These are phyloP conservation scores for Eucommia ulmoides DNA, from an alignment of 257 asterid genomes.

Conservation along the genomic window DNA sequence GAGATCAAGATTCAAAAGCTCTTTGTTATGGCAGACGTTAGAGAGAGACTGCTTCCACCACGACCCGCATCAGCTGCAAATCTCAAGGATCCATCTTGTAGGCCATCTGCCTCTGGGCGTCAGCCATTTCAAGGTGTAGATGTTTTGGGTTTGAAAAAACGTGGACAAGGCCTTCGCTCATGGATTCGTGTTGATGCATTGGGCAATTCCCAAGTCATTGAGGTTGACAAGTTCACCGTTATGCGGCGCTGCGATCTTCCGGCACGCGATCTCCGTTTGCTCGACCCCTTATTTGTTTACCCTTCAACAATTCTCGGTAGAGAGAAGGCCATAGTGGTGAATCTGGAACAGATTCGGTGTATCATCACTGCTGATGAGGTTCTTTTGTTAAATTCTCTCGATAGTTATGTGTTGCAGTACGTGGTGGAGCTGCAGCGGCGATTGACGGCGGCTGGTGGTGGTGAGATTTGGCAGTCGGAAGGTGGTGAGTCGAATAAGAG, in stretches of 20 bases:
- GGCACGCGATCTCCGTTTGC: slow-evolving; percentile 88
- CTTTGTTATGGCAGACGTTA: slow-evolving; percentile 70
- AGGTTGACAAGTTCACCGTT: slow-evolving; percentile 82
- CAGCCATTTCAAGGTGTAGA: slow-evolving; percentile 73
- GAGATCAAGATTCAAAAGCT: slow-evolving; percentile 16
- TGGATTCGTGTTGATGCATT: slow-evolving; percentile 85
- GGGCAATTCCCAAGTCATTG: slow-evolving; percentile 83
- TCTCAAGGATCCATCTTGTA: slow-evolving; percentile 47
- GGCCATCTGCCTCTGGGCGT: slow-evolving; percentile 74
- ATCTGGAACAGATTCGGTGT: slow-evolving; percentile 98
- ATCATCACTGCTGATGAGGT: slow-evolving; percentile 94
- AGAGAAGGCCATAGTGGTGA: slow-evolving; percentile 95
- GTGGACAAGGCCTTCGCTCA: slow-evolving; percentile 94
- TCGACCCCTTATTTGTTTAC: slow-evolving; percentile 90
- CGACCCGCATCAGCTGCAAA: slow-evolving; percentile 66
- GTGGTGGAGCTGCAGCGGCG: slow-evolving; percentile 95
- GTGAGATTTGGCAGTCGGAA: slow-evolving; percentile 88
- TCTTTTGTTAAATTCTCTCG: slow-evolving; percentile 74
- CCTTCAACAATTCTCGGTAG: slow-evolving; percentile 98
- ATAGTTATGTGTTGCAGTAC: slow-evolving; percentile 79
- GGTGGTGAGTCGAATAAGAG: slow-evolving; percentile 48
- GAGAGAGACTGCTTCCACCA: slow-evolving; percentile 74
- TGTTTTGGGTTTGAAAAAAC: slow-evolving; percentile 75
- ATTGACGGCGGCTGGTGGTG: slow-evolving; percentile 62
- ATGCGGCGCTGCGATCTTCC: slow-evolving; percentile 99